These are phyloP conservation scores for Fraxinus platypoda DNA, from an alignment of 305 asterid genomes.

Conservation along the genomic window DNA sequence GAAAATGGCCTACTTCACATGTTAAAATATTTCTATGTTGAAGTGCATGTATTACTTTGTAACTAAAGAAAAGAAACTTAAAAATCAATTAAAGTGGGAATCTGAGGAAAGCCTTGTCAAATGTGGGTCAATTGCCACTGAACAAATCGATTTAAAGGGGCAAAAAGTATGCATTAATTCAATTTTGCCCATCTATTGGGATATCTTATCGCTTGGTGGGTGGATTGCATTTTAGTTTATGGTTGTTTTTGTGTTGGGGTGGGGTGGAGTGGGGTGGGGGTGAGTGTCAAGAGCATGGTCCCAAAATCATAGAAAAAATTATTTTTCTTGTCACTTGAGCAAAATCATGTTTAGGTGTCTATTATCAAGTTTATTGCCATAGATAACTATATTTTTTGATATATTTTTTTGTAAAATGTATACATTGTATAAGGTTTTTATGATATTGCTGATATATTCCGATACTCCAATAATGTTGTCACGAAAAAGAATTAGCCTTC, in stretches of 20 bases:
- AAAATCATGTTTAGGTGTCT: neutral
- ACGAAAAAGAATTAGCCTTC: neutral
- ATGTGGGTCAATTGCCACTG: constrained; percentile 20
- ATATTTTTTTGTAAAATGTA: neutral
- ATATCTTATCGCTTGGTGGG: neutral
- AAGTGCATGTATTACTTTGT: constrained; percentile 20
- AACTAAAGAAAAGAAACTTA: constrained; percentile 21
- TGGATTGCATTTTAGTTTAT: neutral
- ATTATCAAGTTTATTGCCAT: neutral
- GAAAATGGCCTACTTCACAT: constrained; percentile 22
- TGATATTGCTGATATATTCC: neutral
- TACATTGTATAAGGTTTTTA: neutral
- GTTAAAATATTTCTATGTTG: constrained; percentile 10
- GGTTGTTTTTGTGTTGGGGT: neutral
- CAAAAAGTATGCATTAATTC: neutral
- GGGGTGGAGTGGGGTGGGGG: neutral
- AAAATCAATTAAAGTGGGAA: constrained; percentile 35
- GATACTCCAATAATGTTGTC: neutral
- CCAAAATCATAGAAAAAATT: neutral
- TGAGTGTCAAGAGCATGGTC: neutral
- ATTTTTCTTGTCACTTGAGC: neutral
- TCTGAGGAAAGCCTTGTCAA: constrained; percentile 30
- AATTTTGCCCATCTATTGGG: constrained; percentile 4
- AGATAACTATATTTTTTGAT: neutral
- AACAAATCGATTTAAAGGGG: neutral